Percentiles rank a stretch among this genome's conserved stretches.
These are phyloP conservation scores for Cydonia oblonga DNA, from an alignment of 331 rosid genomes.

Conservation along the genomic window DNA sequence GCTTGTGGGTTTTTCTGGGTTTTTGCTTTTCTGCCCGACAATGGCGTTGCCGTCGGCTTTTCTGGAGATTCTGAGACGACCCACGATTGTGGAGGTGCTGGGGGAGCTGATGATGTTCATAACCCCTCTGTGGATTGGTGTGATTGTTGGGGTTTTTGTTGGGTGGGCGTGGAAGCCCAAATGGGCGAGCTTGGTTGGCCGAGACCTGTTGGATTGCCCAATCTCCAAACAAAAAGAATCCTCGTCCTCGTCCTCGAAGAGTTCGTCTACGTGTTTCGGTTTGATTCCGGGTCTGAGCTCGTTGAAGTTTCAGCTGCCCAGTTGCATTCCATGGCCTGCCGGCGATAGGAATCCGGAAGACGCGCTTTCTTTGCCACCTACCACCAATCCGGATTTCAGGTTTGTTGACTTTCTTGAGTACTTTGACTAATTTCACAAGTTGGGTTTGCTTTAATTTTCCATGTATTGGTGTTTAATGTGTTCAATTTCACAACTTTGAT, in stretches of 20 bases:
- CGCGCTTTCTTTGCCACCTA: constrained; percentile 12
- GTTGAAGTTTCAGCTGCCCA: constrained; percentile 28
- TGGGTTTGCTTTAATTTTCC: not conserved
- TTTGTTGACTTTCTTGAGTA: constrained; percentile 13
- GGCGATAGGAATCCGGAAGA: constrained; percentile 7
- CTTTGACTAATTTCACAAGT: not conserved
- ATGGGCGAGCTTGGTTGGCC: constrained; percentile 42
- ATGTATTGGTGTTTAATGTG: not conserved
- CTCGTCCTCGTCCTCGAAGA: constrained; percentile 2
- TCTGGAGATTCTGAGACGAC: constrained; percentile 25
- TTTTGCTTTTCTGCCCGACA: not conserved
- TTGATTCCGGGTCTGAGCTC: constrained; percentile 32
- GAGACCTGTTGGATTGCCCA: constrained; percentile 21
- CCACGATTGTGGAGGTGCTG: constrained; percentile 22
- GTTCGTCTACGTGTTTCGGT: constrained; percentile 5
- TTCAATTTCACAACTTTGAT: not conserved
- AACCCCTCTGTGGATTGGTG: constrained; percentile 51
- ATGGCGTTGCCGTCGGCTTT: constrained; percentile 38
- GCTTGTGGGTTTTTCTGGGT: not conserved
- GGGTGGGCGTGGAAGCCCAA: constrained; percentile 69
- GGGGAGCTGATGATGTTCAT: constrained; percentile 31
- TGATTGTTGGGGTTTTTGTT: constrained; percentile 45
- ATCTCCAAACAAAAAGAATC: constrained; percentile 24
- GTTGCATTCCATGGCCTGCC: constrained; percentile 24
- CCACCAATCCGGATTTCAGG: constrained; percentile 29